These are phyloP conservation scores for Pezizomycotina sp. DNA, from an alignment of 2,329 filamentous ascomycete species.

Conservation along the genomic window DNA sequence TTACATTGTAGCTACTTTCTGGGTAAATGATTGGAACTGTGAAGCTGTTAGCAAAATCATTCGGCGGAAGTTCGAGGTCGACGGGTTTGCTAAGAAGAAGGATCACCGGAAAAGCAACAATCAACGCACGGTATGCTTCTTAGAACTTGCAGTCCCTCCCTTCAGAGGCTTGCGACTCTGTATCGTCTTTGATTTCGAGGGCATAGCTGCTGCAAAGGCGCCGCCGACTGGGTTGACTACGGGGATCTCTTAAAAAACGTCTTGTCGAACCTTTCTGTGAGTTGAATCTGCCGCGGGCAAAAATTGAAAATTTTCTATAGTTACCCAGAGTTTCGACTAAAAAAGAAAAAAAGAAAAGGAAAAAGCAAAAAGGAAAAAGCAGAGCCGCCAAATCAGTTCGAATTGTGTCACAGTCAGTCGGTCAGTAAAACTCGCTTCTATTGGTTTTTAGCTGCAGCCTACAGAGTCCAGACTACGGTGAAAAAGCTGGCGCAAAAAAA, in stretches of 20 bases:
- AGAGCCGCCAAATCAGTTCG: too few relatives aligned
- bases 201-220: background rate
- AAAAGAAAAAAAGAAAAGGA: slow-evolving; percentile 1
- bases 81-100: background rate
- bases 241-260: slow-evolving; percentile 4
- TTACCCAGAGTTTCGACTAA: background rate
- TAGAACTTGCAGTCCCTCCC: slow-evolving; percentile 22
- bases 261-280: slow-evolving; percentile 1
- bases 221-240: slow-evolving; percentile 2
- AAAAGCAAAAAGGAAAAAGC: too few relatives aligned
- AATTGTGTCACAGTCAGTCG: too few relatives aligned
- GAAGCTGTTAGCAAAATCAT: slow-evolving; percentile 4
- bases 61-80: background rate
- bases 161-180: slow-evolving; percentile 16
- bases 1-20: slow-evolving; percentile 25
- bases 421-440: too few relatives aligned
- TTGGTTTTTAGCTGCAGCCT: too few relatives aligned
- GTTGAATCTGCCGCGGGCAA: slow-evolving; percentile 3
- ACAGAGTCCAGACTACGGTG: too few relatives aligned
- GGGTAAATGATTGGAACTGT: slow-evolving; percentile 25
- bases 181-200: background rate
- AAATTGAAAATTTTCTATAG: too few relatives aligned
- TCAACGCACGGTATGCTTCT: slow-evolving; percentile 22
- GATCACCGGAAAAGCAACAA: background rate
- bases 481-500: too few relatives aligned